phyloP scores from a whole-genome alignment of 164 flowering plant genomes.

The Houttuynia cordata region DNA sequence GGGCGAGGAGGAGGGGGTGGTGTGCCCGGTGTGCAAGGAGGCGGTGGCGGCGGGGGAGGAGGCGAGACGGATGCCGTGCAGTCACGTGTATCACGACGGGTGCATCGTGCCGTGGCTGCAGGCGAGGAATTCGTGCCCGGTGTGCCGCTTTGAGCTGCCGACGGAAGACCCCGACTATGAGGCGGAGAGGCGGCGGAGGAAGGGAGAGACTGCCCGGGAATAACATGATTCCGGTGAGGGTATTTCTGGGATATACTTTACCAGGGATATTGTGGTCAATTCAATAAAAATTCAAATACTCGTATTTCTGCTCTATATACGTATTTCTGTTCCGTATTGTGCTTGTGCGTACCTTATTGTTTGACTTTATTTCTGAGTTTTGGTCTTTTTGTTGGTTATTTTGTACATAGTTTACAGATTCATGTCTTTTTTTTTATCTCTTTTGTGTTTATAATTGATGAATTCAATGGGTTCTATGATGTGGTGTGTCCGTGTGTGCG shows the following conservation, averaged over 20 bases:
- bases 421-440: too few relatives aligned
- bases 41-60: conserved; percentile 31
- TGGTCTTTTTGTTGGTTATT: too few relatives aligned
- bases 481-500: too few relatives aligned
- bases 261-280: too few relatives aligned
- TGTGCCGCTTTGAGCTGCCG: conserved; percentile 71
- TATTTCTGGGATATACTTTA: not conserved
- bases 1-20: conserved; percentile 24
- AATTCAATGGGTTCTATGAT: too few relatives aligned
- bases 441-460: too few relatives aligned
- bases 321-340: too few relatives aligned
- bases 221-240: not conserved
- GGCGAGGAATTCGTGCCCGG: conserved; percentile 68
- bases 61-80: conserved; percentile 65
- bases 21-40: conserved; percentile 74
- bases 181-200: conserved; percentile 44
- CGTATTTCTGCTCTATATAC: not conserved
- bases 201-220: not conserved
- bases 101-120: conserved; percentile 75
- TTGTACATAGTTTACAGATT: too few relatives aligned
- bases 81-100: conserved; percentile 69
- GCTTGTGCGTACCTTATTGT: too few relatives aligned
- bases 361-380: too few relatives aligned
- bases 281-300: not conserved
- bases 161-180: conserved; percentile 81